These are phyloP conservation scores for Eutypella sp. DNA, from an alignment of 2,329 filamentous ascomycete species.

Conservation along the genomic window DNA sequence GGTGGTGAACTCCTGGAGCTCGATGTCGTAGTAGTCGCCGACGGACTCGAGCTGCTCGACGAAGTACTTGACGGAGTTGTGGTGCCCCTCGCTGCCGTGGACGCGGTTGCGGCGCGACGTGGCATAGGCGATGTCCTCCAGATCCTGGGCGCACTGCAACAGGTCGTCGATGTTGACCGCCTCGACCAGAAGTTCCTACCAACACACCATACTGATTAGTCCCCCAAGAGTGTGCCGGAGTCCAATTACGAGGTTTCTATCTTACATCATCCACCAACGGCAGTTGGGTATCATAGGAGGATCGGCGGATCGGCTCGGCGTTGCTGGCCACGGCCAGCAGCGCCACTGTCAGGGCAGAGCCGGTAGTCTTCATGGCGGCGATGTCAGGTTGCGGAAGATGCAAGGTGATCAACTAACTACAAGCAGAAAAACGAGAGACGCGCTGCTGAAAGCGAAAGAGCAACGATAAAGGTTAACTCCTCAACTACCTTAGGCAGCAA, in stretches of 20 bases:
- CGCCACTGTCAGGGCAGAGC: slow-evolving; percentile 11
- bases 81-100: slow-evolving; percentile 30
- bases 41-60: slow-evolving; percentile 28
- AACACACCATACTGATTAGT: slow-evolving; percentile 10
- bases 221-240: not conserved
- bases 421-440: not conserved
- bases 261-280: slow-evolving; percentile 22
- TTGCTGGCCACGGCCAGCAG: slow-evolving; percentile 15
- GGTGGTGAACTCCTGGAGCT: slow-evolving; percentile 25
- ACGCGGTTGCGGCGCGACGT: slow-evolving; percentile 25
- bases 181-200: slow-evolving; percentile 20
- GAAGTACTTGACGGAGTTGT: slow-evolving; percentile 29
- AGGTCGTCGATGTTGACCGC: slow-evolving; percentile 22
- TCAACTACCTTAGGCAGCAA: too few relatives aligned
- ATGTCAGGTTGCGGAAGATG: too few relatives aligned
- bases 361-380: slow-evolving; percentile 15
- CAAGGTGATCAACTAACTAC: not conserved
- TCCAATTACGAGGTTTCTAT: not conserved
- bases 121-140: slow-evolving; percentile 27
- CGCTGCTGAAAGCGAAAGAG: not conserved
- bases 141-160: slow-evolving; percentile 22
- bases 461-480: too few relatives aligned
- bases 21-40: slow-evolving; percentile 27
- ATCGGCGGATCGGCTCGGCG: slow-evolving; percentile 15
- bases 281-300: slow-evolving; percentile 4